Percentiles rank a stretch among this genome's conserved stretches.
phyloP scores from a whole-genome alignment of 2,329 filamentous ascomycete genomes.

The Phaeosphaeriaceae sp. region DNA sequence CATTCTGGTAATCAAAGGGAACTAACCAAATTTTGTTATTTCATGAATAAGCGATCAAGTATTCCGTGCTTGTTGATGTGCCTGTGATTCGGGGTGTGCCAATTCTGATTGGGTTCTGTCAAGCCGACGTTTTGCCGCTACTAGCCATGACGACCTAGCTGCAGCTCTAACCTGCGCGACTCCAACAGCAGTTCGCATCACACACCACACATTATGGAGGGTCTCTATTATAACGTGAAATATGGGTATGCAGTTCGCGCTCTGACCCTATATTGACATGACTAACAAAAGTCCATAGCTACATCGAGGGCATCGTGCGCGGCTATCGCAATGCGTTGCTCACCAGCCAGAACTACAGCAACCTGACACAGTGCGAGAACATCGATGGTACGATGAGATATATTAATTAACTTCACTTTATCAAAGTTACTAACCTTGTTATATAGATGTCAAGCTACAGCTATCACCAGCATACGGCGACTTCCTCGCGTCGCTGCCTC shows the following conservation, averaged over 20 bases:
- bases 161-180: constrained; percentile 23
- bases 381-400: constrained; percentile 75
- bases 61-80: too few relatives aligned
- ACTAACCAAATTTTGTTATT: too few relatives aligned
- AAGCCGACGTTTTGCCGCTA: constrained; percentile 7
- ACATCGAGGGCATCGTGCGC: constrained; percentile 95
- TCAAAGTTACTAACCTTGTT: background rate
- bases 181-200: constrained; percentile 22
- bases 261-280: background rate
- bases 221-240: constrained; percentile 92
- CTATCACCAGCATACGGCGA: constrained; percentile 96
- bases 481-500: constrained; percentile 90
- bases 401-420: background rate
- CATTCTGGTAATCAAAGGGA: too few relatives aligned
- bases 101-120: constrained; percentile 2
- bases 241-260: constrained; percentile 69
- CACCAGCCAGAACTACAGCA: constrained; percentile 88
- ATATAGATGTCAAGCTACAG: constrained; percentile 91
- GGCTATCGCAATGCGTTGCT: constrained; percentile 95
- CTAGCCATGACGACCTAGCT: constrained; percentile 27
- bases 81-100: background rate
- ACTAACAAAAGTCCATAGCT: constrained; percentile 61
- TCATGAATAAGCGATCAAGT: too few relatives aligned
- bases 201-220: constrained; percentile 71
- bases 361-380: constrained; percentile 96